phyloP scores from a whole-genome alignment of 345 rosid genomes.

The Salix udensis region DNA sequence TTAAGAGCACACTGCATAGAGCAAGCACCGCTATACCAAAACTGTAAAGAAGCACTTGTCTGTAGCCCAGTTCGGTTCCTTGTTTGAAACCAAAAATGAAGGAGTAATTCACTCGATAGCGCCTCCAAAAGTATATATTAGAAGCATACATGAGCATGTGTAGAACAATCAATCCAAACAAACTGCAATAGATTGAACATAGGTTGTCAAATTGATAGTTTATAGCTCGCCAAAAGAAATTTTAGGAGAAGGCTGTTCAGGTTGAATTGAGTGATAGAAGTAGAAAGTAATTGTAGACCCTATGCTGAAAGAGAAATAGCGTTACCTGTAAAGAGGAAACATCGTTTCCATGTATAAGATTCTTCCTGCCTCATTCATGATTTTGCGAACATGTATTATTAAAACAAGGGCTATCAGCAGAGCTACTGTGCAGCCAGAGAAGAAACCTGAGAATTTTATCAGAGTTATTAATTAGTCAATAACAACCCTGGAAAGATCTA shows the following conservation, averaged over 20 bases:
- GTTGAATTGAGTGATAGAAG: background rate
- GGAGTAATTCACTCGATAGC: constrained; percentile 43
- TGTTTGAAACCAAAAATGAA: constrained; percentile 55
- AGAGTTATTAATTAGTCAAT: background rate
- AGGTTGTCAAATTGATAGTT: constrained; percentile 1
- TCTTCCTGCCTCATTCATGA: constrained; percentile 29
- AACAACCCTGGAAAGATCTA: background rate
- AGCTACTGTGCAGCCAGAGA: constrained; percentile 51
- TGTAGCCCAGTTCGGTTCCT: constrained; percentile 38
- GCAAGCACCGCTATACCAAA: constrained; percentile 35
- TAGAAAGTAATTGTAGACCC: background rate
- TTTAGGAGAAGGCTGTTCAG: background rate
- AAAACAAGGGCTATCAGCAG: constrained; percentile 42
- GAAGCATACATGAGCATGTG: constrained; percentile 43
- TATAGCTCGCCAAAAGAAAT: background rate
- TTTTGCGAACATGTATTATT: constrained; percentile 36
- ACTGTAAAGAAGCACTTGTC: constrained; percentile 35
- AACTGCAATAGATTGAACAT: constrained; percentile 20
- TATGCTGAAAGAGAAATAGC: background rate
- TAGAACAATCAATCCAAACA: constrained; percentile 40
- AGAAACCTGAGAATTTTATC: constrained; percentile 38
- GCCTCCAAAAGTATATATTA: constrained; percentile 43
- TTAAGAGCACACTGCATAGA: constrained; percentile 28
- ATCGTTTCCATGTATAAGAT: constrained; percentile 47
- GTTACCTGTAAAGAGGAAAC: constrained; percentile 70